Percentiles rank a stretch among this genome's conserved stretches.
phyloP scores from a whole-genome alignment of 169 alveolate genomes.

The Cryptosporidium meleagridis region DNA sequence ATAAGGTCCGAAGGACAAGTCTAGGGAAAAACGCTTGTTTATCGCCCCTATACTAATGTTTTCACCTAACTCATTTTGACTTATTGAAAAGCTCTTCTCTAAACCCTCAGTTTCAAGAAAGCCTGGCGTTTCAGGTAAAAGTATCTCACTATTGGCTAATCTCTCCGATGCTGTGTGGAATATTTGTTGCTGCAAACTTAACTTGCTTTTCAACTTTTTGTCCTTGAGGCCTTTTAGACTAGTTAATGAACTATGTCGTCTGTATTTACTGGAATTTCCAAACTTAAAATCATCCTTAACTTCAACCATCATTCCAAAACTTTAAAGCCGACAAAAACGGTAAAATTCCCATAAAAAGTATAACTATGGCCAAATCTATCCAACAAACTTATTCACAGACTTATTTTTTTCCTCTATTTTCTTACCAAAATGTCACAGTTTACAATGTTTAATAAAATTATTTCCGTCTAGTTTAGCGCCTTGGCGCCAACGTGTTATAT shows the following conservation, averaged over 20 bases:
- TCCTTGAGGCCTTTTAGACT: constrained; percentile 49
- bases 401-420: not conserved
- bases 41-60: constrained; percentile 71
- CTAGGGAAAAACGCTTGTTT: constrained; percentile 82
- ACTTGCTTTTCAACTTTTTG: constrained; percentile 40
- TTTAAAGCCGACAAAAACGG: not conserved
- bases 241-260: constrained; percentile 40
- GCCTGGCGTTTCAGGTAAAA: constrained; percentile 66
- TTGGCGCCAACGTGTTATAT: not conserved
- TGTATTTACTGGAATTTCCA: constrained; percentile 23
- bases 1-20: constrained; percentile 91
- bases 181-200: constrained; percentile 26
- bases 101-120: constrained; percentile 79
- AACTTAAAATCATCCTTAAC: not conserved
- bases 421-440: constrained; percentile 24
- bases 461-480: constrained; percentile 28
- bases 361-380: not conserved
- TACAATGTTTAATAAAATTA: not conserved
- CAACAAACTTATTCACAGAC: not conserved
- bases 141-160: constrained; percentile 50
- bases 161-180: constrained; percentile 67
- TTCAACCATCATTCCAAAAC: not conserved
- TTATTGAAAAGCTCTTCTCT: constrained; percentile 77
- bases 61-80: constrained; percentile 76
- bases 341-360: not conserved